Evolutionary conservation across 78 protist genomes (phyloP), one percentile per base, ranked within the genome.

Genomic region (Dictyostelium firmibasis): DNA sequence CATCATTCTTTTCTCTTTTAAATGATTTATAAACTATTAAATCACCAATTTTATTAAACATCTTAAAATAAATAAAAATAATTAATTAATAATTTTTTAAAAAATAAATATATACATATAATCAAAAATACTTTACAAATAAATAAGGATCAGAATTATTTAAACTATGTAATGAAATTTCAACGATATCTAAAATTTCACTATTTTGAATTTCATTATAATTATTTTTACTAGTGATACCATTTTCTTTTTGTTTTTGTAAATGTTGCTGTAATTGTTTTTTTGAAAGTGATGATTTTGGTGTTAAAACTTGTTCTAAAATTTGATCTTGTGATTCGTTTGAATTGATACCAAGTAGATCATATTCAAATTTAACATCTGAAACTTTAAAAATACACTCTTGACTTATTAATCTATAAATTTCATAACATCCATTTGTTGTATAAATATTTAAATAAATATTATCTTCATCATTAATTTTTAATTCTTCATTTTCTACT

Each of bases 21-120:
- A 89, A 64, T 23, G 70, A 85, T 81, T 36, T 89, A 35, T 89
- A 89, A 25, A 89, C 10, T 31, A 81, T 16, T 27, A 81, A 29
- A 50, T 89, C 88, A 31, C 87, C 87, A 43, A 50, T 67, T 89
- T 69, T 60, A 81, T 89, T 87, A 25, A 67, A 27, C 31, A 57
- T 57, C 67, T 57, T 20, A 20, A 57, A 20, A 14, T 5, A 20
- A 57, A 57, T 5, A 4, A 57, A 57, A 53, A 57, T 20, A 13
- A 57, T 20, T 20, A 0, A 16, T 50, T 50, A 50, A 50, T 50
- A 16, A 20, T 20, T 14, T 11, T 47, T 4, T 38, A 38, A 4
- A 38, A 4, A 4, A 38, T 38, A 4, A 38, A 4, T 38, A 38
- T 38, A n/a, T n/a, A n/a, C n/a, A n/a, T n/a, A n/a, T n/a, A n/a